Evolutionary conservation across 2,329 filamentous ascomycete genomes (phyloP).

Genomic region (Ascochyta clinopodiicola): DNA sequence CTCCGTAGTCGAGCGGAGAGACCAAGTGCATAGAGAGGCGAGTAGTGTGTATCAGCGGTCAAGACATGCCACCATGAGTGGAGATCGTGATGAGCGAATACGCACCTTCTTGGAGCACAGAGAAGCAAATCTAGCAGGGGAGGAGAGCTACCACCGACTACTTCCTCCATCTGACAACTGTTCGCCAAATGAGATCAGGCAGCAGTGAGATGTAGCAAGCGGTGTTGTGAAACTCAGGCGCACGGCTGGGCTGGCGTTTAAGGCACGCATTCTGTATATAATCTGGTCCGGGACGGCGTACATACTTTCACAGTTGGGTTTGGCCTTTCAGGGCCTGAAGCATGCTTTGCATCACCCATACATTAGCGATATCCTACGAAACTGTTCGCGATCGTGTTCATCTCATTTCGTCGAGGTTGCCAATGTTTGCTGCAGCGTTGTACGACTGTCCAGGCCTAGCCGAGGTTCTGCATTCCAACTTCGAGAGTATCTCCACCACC

Average conservation of each 20-base stretch:
- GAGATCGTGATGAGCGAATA: conserved; percentile 64
- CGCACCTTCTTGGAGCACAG: conserved; percentile 73
- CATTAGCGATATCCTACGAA: not conserved
- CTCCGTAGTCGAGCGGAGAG: conserved; percentile 69
- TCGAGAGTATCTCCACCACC: not conserved
- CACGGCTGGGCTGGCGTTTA: conserved; percentile 7
- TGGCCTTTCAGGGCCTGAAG: conserved; percentile 17
- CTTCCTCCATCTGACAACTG: conserved; percentile 56
- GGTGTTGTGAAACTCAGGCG: not conserved
- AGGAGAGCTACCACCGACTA: conserved; percentile 55
- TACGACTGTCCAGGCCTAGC: not conserved
- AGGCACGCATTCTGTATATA: conserved; percentile 5
- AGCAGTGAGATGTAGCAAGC: conserved; percentile 21
- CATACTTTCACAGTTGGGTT: not conserved
- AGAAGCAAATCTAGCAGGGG: conserved; percentile 49
- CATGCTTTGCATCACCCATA: conserved; percentile 8
- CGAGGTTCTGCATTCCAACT: not conserved
- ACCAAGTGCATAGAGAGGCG: conserved; percentile 69
- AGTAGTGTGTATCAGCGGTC: conserved; percentile 67
- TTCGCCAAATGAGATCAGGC: conserved; percentile 50
- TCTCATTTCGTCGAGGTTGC: not conserved
- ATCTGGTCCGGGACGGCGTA: not conserved
- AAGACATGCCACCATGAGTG: conserved; percentile 59
- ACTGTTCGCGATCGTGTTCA: not conserved
- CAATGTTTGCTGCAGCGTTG: not conserved